These are phyloP conservation scores for Pleurotus cornucopiae DNA, from an alignment of 768 basidiomycete species.

Conservation along the genomic window DNA sequence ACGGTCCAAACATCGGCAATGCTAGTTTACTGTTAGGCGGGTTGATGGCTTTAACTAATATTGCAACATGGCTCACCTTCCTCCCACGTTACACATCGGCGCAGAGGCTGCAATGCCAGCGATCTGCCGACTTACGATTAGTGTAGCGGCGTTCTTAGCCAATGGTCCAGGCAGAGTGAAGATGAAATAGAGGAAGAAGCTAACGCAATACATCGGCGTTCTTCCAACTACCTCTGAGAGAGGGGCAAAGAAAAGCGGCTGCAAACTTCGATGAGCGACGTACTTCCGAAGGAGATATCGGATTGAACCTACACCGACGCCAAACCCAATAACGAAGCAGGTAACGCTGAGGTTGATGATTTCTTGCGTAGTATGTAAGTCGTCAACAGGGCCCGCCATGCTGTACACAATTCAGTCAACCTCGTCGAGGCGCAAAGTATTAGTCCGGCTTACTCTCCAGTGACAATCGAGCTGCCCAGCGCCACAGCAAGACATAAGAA, in stretches of 20 bases:
- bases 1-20: constrained; percentile 39
- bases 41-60: background rate
- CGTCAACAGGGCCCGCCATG: constrained; percentile 26
- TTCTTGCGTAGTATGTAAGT: constrained; percentile 28
- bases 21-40: constrained; percentile 7
- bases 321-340: constrained; percentile 39
- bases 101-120: constrained; percentile 40
- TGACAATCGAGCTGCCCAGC: constrained; percentile 34
- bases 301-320: constrained; percentile 22
- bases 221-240: constrained; percentile 35
- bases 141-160: constrained; percentile 37
- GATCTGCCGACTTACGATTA: constrained; percentile 39
- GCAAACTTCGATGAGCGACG: constrained; percentile 12
- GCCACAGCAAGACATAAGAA: constrained; percentile 33
- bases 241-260: constrained; percentile 37
- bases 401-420: constrained; percentile 13
- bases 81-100: constrained; percentile 42
- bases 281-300: background rate
- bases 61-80: constrained; percentile 19
- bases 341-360: constrained; percentile 38
- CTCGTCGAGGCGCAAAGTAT: background rate
- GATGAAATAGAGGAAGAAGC: constrained; percentile 37
- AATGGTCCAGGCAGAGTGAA: constrained; percentile 45
- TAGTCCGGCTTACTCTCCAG: constrained; percentile 30
- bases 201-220: constrained; percentile 30